phyloP scores from a whole-genome alignment of 441 rosid species.

The Syzygium syzygioides region DNA sequence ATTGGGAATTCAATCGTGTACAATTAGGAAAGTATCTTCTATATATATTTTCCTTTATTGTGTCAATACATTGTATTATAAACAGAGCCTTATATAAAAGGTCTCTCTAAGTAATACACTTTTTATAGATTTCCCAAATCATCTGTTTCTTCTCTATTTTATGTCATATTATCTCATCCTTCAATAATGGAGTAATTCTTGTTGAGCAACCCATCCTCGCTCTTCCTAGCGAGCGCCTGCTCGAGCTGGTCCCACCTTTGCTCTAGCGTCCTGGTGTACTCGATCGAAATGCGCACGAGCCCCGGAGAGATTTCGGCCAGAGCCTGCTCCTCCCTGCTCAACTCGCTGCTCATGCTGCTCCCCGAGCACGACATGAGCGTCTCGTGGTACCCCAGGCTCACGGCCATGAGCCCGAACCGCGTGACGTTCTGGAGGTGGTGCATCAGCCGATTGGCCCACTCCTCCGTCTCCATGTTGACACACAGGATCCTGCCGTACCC shows the following conservation, averaged over 20 bases:
- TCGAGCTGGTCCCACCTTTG: constrained; percentile 88
- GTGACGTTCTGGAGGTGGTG: constrained; percentile 58
- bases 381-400: constrained; percentile 91
- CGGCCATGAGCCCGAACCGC: constrained; percentile 92
- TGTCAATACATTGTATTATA: too few relatives aligned
- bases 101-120: too few relatives aligned
- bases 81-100: too few relatives aligned
- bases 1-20: too few relatives aligned
- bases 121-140: too few relatives aligned
- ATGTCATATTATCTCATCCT: neutral
- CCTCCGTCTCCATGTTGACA: constrained; percentile 82
- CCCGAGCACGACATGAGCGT: constrained; percentile 94
- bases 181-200: constrained; percentile 9
- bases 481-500: constrained; percentile 81
- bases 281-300: constrained; percentile 80
- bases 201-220: constrained; percentile 15
- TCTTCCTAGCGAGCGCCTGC: constrained; percentile 59
- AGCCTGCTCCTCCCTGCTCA: constrained; percentile 51
- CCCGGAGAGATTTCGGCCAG: constrained; percentile 91
- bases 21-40: too few relatives aligned
- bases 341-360: constrained; percentile 84
- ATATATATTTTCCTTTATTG: too few relatives aligned
- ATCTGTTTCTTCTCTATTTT: too few relatives aligned
- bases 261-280: constrained; percentile 70
- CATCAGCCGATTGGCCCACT: constrained; percentile 76